Percentiles rank a stretch among this genome's conserved stretches.
phyloP scores from a whole-genome alignment of 2,329 filamentous ascomycete species.

The Hawksworthiomyces lignivorus region DNA sequence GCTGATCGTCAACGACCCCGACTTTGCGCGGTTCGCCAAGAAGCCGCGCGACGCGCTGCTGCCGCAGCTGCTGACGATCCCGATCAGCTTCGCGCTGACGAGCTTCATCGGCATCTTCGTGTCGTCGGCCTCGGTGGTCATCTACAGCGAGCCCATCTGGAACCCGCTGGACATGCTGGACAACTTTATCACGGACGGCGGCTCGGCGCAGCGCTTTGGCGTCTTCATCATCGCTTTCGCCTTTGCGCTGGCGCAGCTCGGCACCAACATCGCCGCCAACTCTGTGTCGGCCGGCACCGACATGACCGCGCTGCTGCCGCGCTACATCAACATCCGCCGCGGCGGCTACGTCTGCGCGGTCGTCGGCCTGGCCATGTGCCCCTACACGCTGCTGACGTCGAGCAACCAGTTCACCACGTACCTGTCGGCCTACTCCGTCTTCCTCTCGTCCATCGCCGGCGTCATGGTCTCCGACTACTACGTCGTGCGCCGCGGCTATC shows the following conservation, averaged over 20 bases:
- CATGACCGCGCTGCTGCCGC: slow-evolving; percentile 70
- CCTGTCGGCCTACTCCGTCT: slow-evolving; percentile 85
- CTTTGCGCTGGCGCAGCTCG: slow-evolving; percentile 72
- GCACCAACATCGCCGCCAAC: slow-evolving; percentile 83
- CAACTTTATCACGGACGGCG: slow-evolving; percentile 60
- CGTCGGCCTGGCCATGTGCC: slow-evolving; percentile 78
- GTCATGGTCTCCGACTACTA: slow-evolving; percentile 89
- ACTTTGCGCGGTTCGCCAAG: slow-evolving; percentile 76
- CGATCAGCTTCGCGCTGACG: slow-evolving; percentile 64
- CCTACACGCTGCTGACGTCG: slow-evolving; percentile 67
- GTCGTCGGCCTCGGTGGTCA: slow-evolving; percentile 62
- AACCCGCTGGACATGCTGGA: slow-evolving; percentile 62
- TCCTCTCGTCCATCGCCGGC: slow-evolving; percentile 89
- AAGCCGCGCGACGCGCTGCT: slow-evolving; percentile 71
- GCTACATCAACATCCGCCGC: slow-evolving; percentile 76
- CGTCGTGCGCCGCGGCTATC: slow-evolving; percentile 70
- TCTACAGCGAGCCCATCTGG: slow-evolving; percentile 63
- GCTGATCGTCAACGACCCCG: slow-evolving; percentile 73
- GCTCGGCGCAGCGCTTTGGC: slow-evolving; percentile 61
- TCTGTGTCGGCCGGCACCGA: slow-evolving; percentile 77
- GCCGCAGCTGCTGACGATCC: slow-evolving; percentile 72
- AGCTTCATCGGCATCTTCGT: slow-evolving; percentile 79
- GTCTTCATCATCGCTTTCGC: slow-evolving; percentile 65
- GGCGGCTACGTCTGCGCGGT: slow-evolving; percentile 79
- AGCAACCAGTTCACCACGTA: slow-evolving; percentile 87